phyloP scores from a whole-genome alignment of 441 rosid genomes.

The Corymbia calophylla region DNA sequence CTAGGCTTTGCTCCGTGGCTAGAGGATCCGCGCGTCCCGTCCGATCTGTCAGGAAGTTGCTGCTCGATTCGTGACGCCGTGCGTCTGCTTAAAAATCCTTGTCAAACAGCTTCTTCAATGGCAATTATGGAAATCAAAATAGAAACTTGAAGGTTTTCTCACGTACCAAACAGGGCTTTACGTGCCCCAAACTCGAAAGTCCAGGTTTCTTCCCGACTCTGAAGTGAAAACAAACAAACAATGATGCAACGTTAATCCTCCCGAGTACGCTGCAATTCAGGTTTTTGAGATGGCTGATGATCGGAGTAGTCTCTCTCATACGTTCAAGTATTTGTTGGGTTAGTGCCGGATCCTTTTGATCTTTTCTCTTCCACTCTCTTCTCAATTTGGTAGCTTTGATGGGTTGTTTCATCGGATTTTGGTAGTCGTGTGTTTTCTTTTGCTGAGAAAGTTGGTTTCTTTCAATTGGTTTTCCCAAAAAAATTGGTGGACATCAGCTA shows the following conservation, averaged over 20 bases:
- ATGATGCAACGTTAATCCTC: not conserved
- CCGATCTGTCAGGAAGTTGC: not conserved
- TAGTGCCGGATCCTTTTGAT: not conserved
- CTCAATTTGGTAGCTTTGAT: not conserved
- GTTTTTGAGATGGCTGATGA: conserved; percentile 14
- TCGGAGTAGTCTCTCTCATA: conserved; percentile 55
- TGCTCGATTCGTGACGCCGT: not conserved
- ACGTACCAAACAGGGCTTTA: not conserved
- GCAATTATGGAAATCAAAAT: not conserved
- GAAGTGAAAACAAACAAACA: not conserved
- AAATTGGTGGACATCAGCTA: conserved; percentile 33
- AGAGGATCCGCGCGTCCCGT: not conserved
- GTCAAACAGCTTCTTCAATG: not conserved
- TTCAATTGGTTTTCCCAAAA: not conserved
- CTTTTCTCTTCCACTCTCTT: not conserved
- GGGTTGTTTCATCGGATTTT: not conserved
- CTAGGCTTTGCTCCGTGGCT: not conserved
- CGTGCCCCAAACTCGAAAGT: no score
- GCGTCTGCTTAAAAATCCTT: not conserved
- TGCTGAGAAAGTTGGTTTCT: not conserved
- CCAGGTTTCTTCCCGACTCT: no score
- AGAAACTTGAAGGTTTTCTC: not conserved
- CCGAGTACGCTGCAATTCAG: not conserved
- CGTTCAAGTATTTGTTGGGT: conserved; percentile 83
- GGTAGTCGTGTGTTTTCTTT: not conserved